Conservation (phyloP, 495 filamentous ascomycete genomes). For the Venustampulla echinocandica region DNA sequence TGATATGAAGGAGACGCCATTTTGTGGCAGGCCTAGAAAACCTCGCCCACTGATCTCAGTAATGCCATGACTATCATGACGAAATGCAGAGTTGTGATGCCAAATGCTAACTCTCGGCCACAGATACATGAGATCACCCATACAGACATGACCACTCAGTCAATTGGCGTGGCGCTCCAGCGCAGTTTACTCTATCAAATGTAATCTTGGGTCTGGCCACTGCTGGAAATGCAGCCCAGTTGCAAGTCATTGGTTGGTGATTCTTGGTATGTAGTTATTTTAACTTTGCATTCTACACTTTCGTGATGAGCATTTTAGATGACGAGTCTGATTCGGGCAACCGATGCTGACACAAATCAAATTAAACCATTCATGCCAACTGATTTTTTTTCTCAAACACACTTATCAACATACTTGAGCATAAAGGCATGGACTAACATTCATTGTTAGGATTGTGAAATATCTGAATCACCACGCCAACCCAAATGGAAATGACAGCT, state of each 20-base stretch:
- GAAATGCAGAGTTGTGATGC: too few relatives aligned
- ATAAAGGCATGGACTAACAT: too few relatives aligned
- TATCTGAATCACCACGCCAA: too few relatives aligned
- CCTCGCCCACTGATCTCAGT: constrained; percentile 89
- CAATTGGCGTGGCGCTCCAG: too few relatives aligned
- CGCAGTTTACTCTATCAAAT: too few relatives aligned
- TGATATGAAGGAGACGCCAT: constrained; percentile 64
- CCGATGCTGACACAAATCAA: constrained; percentile 60
- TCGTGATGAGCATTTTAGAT: constrained; percentile 68
- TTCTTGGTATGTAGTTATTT: background rate
- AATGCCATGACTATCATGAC: background rate
- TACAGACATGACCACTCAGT: too few relatives aligned
- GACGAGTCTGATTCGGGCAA: constrained; percentile 82
- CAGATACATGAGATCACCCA: too few relatives aligned
- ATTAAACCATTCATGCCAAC: constrained; percentile 77
- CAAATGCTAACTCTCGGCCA: too few relatives aligned
- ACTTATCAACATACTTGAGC: background rate
- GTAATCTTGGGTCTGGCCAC: too few relatives aligned
- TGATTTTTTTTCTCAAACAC: constrained; percentile 31
- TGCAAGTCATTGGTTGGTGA: constrained; percentile 17
- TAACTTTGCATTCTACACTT: constrained; percentile 5
- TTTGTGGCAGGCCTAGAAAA: constrained; percentile 99
- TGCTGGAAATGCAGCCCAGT: too few relatives aligned
- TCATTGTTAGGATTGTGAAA: too few relatives aligned
- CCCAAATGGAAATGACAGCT: constrained; percentile 4